A percentile compares a stretch with the other conserved stretches of the same genome.
Conservation (phyloP, 129 eudicot species). For the Helianthus tuberosus region DNA sequence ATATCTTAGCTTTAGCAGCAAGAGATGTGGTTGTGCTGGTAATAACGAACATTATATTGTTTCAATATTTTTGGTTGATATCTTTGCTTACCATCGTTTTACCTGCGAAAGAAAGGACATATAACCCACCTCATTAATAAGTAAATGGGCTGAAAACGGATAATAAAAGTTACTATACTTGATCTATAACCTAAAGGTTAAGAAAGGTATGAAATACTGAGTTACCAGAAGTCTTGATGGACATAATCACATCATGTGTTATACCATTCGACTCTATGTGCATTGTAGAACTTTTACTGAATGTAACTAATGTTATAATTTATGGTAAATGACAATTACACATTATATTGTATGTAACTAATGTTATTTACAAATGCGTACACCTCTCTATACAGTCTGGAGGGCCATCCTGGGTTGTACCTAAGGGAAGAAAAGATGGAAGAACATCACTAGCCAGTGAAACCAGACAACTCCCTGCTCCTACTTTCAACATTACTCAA, state of each 20-base stretch:
- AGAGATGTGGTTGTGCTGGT: conserved; percentile 75
- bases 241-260: no score
- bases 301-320: neutral
- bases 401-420: conserved; percentile 86
- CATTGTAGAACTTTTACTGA: no score
- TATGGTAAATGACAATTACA: neutral
- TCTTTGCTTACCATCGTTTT: neutral
- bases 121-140: no score
- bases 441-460: conserved; percentile 79
- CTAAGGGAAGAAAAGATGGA: conserved; percentile 91
- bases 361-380: no score
- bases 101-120: no score
- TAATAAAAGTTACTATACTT: neutral
- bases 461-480: conserved; percentile 66
- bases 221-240: no score
- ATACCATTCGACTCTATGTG: no score
- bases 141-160: no score
- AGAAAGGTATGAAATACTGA: no score
- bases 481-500: conserved; percentile 71
- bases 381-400: conserved; percentile 48
- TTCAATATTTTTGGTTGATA: neutral
- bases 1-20: conserved; percentile 79
- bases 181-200: no score
- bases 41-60: conserved; percentile 13
- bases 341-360: neutral